Conservation (phyloP, 805 yeast genomes). For the Blastobotrys chiropterorum region DNA sequence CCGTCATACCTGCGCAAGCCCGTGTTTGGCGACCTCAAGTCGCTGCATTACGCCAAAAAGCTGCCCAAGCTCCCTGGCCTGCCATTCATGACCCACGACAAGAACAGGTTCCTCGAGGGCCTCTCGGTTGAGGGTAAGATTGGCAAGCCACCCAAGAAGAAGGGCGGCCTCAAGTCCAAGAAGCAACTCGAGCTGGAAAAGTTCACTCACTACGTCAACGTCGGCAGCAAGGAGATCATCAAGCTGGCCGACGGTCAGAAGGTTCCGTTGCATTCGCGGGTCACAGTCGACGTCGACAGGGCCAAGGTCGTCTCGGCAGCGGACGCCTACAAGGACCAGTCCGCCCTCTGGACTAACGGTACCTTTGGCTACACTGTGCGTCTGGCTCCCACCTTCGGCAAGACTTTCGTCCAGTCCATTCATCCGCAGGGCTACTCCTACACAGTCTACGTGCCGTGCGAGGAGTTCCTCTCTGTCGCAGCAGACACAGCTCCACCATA, state of each 20-base stretch:
- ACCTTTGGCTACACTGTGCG: constrained; percentile 63
- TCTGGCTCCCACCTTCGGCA: constrained; percentile 51
- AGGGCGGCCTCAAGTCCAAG: constrained; percentile 37
- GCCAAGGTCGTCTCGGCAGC: constrained; percentile 61
- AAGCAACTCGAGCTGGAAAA: constrained; percentile 47
- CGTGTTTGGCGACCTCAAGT: constrained; percentile 45
- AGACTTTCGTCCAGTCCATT: constrained; percentile 65
- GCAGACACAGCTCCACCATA: constrained; percentile 19
- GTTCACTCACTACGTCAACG: constrained; percentile 67
- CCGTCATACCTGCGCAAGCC: constrained; percentile 73
- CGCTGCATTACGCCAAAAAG: constrained; percentile 57
- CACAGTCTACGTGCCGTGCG: constrained; percentile 59
- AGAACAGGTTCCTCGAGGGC: constrained; percentile 58
- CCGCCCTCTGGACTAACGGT: constrained; percentile 15
- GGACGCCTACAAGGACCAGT: constrained; percentile 48
- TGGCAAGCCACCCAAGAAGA: constrained; percentile 22
- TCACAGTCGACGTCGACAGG: constrained; percentile 64
- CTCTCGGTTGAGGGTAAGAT: constrained; percentile 35
- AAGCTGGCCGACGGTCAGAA: constrained; percentile 48
- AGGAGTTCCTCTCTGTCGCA: constrained; percentile 41
- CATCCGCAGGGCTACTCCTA: constrained; percentile 63
- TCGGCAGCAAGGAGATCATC: constrained; percentile 57
- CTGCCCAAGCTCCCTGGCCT: constrained; percentile 67
- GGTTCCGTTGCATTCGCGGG: constrained; percentile 73
- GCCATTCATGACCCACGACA: constrained; percentile 57